Percentiles rank a stretch among this genome's conserved stretches.
Evolutionary conservation across 1,139 yeast species (phyloP).

Genomic region (Hyphopichia wangnamkhiaoensis): DNA sequence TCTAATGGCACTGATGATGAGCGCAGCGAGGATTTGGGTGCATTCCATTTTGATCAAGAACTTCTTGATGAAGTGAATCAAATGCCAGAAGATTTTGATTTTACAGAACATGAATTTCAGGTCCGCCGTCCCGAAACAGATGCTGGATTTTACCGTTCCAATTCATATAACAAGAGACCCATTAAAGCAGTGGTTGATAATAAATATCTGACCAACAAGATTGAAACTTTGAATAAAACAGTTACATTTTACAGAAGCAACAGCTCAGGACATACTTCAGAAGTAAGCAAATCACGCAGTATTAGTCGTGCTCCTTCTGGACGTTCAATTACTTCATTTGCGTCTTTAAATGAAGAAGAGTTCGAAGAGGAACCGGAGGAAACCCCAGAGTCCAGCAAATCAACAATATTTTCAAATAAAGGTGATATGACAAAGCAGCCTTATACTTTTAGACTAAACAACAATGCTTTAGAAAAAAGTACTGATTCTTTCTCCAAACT

Average conservation of each 20-base stretch:
- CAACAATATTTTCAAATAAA: not conserved
- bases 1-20: not conserved
- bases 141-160: constrained; percentile 26
- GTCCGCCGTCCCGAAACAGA: constrained; percentile 7
- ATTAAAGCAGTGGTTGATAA: constrained; percentile 26
- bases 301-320: constrained; percentile 31
- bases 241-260: constrained; percentile 51
- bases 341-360: constrained; percentile 24
- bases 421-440: constrained; percentile 6
- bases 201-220: constrained; percentile 38
- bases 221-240: constrained; percentile 53
- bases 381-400: constrained; percentile 3
- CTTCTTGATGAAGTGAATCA: constrained; percentile 55
- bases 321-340: constrained; percentile 27
- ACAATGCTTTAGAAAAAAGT: constrained; percentile 7
- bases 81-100: constrained; percentile 62
- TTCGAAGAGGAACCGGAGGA: constrained; percentile 17
- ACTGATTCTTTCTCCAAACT: constrained; percentile 11
- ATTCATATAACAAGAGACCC: constrained; percentile 43
- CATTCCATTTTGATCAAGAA: constrained; percentile 33
- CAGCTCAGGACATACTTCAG: constrained; percentile 12
- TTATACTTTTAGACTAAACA: constrained; percentile 5
- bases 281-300: constrained; percentile 17
- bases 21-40: constrained; percentile 6
- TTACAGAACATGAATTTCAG: constrained; percentile 31